Base-by-base conservation (phyloP, 352 stramenopile species). In the Pythium rishiriense region DNA sequence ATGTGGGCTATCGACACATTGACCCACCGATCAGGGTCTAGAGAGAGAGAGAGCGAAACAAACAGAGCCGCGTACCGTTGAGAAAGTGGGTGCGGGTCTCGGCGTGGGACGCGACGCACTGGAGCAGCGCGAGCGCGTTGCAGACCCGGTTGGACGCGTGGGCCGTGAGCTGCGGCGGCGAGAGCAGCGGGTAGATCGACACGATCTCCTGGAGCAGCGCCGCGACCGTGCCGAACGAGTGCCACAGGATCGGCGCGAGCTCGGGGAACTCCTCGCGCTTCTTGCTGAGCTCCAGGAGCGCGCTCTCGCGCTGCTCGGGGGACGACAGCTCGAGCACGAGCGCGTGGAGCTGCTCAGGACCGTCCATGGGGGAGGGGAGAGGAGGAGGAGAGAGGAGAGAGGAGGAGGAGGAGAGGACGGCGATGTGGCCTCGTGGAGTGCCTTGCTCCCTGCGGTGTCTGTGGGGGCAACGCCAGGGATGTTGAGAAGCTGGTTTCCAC, bases 121-220 rank as follows among this genome's bases (percentile, higher is more conserved):
- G 97, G 35, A 99, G 79, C 48, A 99, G 78, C 24, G 97, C 97
- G 26, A 99, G 79, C 9, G 97, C 97, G 71, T 99, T 99, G 83
- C 97, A 99, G 9, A 99, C 97, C 29, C 97, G 87, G 74, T 99
- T 99, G 48, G 88, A 98, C 6, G 96, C 97, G 68, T 98, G 95
- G 3, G 96, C 94, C 28, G 97, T 99, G 47, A 99, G 79, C 51
- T 97, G 98, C 17, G 97, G 97, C 14, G 97, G 97, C 21, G 91
- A 98, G 29, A 99, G 81, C 33, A 98, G 83, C 28, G 97, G 96
- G 78, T 99, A 99, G 68, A 99, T 99, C 31, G 91, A 94, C 48
- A 99, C 94, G 70, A 99, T 99, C 80, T 99, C 97, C 81, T 99
- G 97, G 28, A 99, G 78, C 15, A 99, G 78, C 12, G 96, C 97